Evolutionary conservation across 2,329 filamentous ascomycete genomes (phyloP).

Genomic region (Albifimbria verrucaria): DNA sequence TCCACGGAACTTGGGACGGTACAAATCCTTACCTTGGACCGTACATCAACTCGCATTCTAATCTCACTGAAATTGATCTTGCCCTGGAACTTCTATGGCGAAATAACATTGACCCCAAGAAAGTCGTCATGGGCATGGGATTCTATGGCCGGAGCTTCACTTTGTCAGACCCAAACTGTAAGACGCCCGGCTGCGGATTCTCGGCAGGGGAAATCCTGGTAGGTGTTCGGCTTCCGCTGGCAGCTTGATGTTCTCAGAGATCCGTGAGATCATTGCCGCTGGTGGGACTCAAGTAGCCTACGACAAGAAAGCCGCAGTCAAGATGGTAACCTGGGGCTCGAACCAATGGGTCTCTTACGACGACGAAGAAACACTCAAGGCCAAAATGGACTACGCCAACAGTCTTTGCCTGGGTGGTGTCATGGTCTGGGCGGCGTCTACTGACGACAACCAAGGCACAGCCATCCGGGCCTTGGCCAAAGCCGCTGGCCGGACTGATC

Average conservation of each 20-base stretch:
- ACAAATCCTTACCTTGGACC: slow-evolving; percentile 22
- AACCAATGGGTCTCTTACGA: slow-evolving; percentile 37
- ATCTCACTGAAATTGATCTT: slow-evolving; percentile 43
- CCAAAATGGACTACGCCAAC: slow-evolving; percentile 30
- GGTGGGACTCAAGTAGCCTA: slow-evolving; percentile 14
- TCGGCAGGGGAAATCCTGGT: slow-evolving; percentile 19
- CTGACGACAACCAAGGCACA: not conserved
- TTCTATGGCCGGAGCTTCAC: slow-evolving; percentile 41
- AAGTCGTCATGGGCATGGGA: slow-evolving; percentile 40
- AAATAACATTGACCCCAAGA: slow-evolving; percentile 35
- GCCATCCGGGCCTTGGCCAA: not conserved
- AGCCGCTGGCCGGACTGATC: not conserved
- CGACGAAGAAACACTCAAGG: slow-evolving; percentile 27
- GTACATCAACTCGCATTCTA: slow-evolving; percentile 37
- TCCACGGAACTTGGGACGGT: slow-evolving; percentile 40
- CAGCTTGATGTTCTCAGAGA: slow-evolving; percentile 28
- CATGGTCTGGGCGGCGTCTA: not conserved
- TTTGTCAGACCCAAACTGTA: slow-evolving; percentile 19
- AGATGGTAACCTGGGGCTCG: slow-evolving; percentile 24
- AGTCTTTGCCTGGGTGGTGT: not conserved
- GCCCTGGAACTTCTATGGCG: slow-evolving; percentile 45
- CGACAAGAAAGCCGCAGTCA: slow-evolving; percentile 26
- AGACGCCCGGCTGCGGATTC: slow-evolving; percentile 25
- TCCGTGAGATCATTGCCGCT: slow-evolving; percentile 21
- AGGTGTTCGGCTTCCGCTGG: slow-evolving; percentile 25